Conservation (phyloP, 2,329 filamentous ascomycete species). For the Ophiocordyceps camponoti-saundersi region DNA sequence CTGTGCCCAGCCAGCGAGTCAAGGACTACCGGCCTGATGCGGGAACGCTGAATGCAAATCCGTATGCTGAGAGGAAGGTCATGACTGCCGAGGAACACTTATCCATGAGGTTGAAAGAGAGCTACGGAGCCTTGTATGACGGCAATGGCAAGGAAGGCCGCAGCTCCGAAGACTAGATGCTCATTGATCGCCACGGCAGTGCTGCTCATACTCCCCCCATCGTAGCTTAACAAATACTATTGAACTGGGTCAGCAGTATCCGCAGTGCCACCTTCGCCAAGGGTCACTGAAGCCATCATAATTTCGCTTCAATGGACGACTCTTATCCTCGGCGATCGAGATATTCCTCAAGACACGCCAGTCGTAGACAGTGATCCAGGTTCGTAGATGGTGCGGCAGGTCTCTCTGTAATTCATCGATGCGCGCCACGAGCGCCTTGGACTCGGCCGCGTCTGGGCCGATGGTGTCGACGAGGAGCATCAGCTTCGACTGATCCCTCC, state of each 20-base stretch:
- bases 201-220: too few relatives aligned
- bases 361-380: constrained; percentile 26
- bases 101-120: constrained; percentile 40
- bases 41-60: constrained; percentile 19
- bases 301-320: constrained; percentile 10
- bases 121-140: constrained; percentile 38
- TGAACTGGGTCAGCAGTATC: constrained; percentile 15
- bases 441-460: constrained; percentile 10
- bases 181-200: too few relatives aligned
- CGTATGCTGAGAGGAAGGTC: constrained; percentile 33
- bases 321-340: constrained; percentile 18
- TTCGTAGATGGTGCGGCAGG: constrained; percentile 11
- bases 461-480: constrained; percentile 26
- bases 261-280: constrained; percentile 26
- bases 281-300: constrained; percentile 20
- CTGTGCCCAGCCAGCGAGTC: constrained; percentile 44
- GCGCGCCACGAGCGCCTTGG: constrained; percentile 13
- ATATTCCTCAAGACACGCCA: constrained; percentile 27
- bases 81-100: constrained; percentile 49
- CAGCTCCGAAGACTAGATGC: not conserved
- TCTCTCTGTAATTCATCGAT: constrained; percentile 14
- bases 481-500: constrained; percentile 2
- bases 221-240: not conserved
- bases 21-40: constrained; percentile 18
- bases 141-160: constrained; percentile 1